A percentile compares a stretch with the other conserved stretches of the same genome.
phyloP scores from a whole-genome alignment of 257 asterid genomes.

The Primulina tabacum region DNA sequence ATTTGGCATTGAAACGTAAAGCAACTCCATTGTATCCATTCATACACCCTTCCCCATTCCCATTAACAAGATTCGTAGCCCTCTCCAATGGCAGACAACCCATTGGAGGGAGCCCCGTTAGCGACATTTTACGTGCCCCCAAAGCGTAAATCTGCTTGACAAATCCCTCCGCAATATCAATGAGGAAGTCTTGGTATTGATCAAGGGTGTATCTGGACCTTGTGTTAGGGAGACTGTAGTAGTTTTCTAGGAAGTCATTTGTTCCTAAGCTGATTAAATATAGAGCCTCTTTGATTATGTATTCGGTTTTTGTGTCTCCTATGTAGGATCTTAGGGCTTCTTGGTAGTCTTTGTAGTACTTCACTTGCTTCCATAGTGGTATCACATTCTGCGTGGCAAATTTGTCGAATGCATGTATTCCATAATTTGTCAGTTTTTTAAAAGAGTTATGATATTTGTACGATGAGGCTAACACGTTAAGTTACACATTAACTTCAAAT shows the following conservation, averaged over 20 bases:
- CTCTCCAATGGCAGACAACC: slow-evolving; percentile 90
- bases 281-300: slow-evolving; percentile 51
- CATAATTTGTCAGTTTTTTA: no score
- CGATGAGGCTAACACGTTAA: no score
- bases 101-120: slow-evolving; percentile 87
- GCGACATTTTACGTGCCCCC: slow-evolving; percentile 70
- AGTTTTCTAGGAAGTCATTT: slow-evolving; percentile 87
- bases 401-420: neutral
- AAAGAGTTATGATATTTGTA: no score
- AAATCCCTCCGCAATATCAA: slow-evolving; percentile 52
- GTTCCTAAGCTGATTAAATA: slow-evolving; percentile 81
- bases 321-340: slow-evolving; percentile 39
- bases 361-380: slow-evolving; percentile 86
- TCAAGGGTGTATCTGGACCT: slow-evolving; percentile 56
- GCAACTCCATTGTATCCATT: slow-evolving; percentile 70
- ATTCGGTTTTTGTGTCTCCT: slow-evolving; percentile 46
- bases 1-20: slow-evolving; percentile 41
- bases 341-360: slow-evolving; percentile 72
- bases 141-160: slow-evolving; percentile 44
- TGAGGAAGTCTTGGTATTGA: slow-evolving; percentile 47
- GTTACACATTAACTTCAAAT: no score
- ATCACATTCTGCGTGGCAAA: slow-evolving; percentile 57
- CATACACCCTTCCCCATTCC: slow-evolving; percentile 60
- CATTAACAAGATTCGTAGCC: slow-evolving; percentile 55
- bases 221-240: slow-evolving; percentile 55